These are phyloP conservation scores for Lippia alba DNA, from an alignment of 305 asterid species.

Conservation along the genomic window DNA sequence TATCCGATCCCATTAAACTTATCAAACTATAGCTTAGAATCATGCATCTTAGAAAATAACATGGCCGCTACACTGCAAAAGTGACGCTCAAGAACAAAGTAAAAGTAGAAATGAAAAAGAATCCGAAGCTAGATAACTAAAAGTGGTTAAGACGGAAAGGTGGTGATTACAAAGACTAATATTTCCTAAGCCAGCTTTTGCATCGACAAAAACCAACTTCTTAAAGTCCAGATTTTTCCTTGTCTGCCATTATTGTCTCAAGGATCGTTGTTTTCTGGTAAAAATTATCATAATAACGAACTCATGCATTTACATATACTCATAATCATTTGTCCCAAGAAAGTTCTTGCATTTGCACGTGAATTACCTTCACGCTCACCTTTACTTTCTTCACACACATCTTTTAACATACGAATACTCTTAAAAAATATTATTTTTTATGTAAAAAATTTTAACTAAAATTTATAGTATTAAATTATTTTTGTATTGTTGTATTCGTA, in stretches of 20 bases:
- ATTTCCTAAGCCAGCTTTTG: constrained; percentile 20
- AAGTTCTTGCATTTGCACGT: constrained; percentile 35
- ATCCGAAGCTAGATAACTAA: not conserved
- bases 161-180: not conserved
- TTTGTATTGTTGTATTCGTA: too few species aligned
- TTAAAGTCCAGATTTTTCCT: constrained; percentile 28
- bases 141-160: not conserved
- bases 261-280: constrained; percentile 31
- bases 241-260: constrained; percentile 51
- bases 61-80: too few species aligned
- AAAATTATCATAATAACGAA: constrained; percentile 21
- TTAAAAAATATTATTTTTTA: too few species aligned
- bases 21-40: too few species aligned
- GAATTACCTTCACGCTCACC: constrained; percentile 35
- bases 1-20: too few species aligned
- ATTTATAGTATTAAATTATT: not conserved
- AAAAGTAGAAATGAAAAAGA: not conserved
- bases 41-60: not conserved
- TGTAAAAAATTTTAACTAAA: too few species aligned
- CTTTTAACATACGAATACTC: too few species aligned
- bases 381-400: constrained; percentile 14
- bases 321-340: constrained; percentile 41
- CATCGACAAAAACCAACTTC: constrained; percentile 29
- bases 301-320: constrained; percentile 12
- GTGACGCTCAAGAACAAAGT: not conserved